Conservation (phyloP, 352 stramenopile genomes). For the Blastocystis sp. region DNA sequence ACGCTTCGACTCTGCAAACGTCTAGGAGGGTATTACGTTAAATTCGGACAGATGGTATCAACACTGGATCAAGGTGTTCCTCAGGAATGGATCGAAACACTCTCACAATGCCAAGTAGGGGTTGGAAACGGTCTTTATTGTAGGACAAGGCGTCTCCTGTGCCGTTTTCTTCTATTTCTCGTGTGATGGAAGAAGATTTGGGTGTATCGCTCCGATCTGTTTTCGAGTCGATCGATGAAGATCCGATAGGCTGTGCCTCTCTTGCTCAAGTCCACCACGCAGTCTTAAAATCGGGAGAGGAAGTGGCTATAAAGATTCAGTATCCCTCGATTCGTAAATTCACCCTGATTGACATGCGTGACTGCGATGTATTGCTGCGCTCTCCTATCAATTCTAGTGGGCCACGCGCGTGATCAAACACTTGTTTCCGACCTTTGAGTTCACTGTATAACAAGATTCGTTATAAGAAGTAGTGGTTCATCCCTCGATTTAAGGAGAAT, state of each 20-base stretch:
- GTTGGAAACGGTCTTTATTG: not conserved
- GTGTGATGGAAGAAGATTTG: conserved; percentile 44
- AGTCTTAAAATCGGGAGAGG: conserved; percentile 70
- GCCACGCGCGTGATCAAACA: conserved; percentile 39
- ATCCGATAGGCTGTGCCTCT: conserved; percentile 75
- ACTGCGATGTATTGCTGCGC: not conserved
- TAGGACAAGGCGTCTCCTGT: conserved; percentile 47
- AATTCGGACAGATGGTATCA: conserved; percentile 54
- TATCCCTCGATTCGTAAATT: conserved; percentile 77
- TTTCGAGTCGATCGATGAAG: conserved; percentile 64
- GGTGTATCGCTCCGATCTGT: not conserved
- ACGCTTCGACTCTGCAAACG: not conserved
- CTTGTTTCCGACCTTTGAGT: conserved; percentile 55
- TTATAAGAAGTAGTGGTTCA: conserved; percentile 44
- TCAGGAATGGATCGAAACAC: conserved; percentile 22
- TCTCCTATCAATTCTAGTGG: not conserved
- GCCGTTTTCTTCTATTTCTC: conserved; percentile 21
- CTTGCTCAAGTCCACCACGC: conserved; percentile 76
- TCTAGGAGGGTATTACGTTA: conserved; percentile 49
- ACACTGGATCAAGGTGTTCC: conserved; percentile 23
- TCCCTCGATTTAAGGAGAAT: conserved; percentile 21
- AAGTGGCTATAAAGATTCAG: conserved; percentile 81
- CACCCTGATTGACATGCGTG: conserved; percentile 65
- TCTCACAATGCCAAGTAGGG: conserved; percentile 29
- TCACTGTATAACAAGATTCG: not conserved